Conservation (phyloP, 306 rosid genomes). For the Trifolium fragiferum region DNA sequence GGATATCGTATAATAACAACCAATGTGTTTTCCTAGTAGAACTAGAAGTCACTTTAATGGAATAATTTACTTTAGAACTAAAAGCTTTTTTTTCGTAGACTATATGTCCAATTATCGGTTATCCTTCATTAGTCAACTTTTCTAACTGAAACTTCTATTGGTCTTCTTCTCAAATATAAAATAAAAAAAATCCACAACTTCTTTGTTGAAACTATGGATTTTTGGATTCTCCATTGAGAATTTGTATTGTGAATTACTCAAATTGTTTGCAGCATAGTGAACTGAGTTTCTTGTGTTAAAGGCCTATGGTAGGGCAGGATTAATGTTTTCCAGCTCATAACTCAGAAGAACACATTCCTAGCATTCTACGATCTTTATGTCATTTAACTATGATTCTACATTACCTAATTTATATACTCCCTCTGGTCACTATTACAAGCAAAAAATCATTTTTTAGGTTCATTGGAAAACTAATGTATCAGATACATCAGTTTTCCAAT, state of each 20-base stretch:
- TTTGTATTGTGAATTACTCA: conserved; percentile 10
- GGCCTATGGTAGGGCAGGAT: conserved; percentile 18
- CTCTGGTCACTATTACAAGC: too few relatives aligned
- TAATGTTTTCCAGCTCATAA: conserved; percentile 16
- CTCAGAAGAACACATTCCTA: neutral
- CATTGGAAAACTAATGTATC: too few relatives aligned
- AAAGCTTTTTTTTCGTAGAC: neutral
- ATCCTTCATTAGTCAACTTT: neutral
- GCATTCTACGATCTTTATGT: conserved; percentile 17
- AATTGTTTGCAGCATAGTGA: conserved; percentile 17
- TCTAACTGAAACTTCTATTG: conserved; percentile 1
- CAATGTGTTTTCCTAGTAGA: neutral
- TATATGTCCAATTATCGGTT: neutral
- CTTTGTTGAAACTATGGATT: neutral
- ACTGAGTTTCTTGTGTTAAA: conserved; percentile 26
- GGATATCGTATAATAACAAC: neutral
- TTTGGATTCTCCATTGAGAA: conserved; percentile 5
- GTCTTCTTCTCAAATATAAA: conserved; percentile 4
- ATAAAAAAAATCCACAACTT: neutral
- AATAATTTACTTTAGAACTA: conserved; percentile 2
- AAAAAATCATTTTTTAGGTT: too few relatives aligned
- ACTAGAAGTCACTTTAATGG: neutral
- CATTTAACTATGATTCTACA: neutral
- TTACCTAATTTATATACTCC: neutral
- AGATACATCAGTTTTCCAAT: too few relatives aligned